Percentiles rank a stretch among this genome's conserved stretches.
Conservation (phyloP, 2,329 filamentous ascomycete genomes). For the Penicillium concentricum region DNA sequence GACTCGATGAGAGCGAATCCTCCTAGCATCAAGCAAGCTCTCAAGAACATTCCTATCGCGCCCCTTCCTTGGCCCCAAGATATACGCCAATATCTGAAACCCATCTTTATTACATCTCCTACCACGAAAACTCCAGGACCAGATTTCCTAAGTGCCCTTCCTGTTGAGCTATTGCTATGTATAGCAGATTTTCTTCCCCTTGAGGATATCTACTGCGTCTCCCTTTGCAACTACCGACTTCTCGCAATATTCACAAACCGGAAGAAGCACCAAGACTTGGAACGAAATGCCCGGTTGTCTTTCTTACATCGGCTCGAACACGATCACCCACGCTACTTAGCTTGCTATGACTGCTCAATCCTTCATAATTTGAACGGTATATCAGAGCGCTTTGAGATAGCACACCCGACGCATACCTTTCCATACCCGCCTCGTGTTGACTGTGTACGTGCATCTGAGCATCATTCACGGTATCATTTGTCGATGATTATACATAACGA, state of each 20-base stretch:
- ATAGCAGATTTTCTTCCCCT: background rate
- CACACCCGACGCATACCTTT: background rate
- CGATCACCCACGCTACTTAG: background rate
- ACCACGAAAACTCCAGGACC: background rate
- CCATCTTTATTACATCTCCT: background rate
- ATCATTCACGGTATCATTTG: background rate
- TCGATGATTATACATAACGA: background rate
- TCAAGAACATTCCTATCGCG: background rate
- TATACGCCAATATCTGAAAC: background rate
- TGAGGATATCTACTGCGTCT: background rate
- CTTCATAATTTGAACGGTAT: background rate
- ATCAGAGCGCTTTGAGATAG: background rate
- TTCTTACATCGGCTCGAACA: background rate
- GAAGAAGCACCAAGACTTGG: background rate
- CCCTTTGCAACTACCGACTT: background rate
- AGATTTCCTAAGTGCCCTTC: background rate
- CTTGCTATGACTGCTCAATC: background rate
- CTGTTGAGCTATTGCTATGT: background rate
- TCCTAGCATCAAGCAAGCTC: background rate
- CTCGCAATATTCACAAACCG: background rate
- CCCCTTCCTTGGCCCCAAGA: background rate
- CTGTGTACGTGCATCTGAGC: background rate
- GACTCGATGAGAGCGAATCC: background rate
- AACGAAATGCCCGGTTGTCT: background rate
- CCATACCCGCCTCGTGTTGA: background rate